Percentiles rank a stretch among this genome's conserved stretches.
Evolutionary conservation across 1,139 yeast genomes (phyloP).

Genomic region (Nematodospora anomalae): DNA sequence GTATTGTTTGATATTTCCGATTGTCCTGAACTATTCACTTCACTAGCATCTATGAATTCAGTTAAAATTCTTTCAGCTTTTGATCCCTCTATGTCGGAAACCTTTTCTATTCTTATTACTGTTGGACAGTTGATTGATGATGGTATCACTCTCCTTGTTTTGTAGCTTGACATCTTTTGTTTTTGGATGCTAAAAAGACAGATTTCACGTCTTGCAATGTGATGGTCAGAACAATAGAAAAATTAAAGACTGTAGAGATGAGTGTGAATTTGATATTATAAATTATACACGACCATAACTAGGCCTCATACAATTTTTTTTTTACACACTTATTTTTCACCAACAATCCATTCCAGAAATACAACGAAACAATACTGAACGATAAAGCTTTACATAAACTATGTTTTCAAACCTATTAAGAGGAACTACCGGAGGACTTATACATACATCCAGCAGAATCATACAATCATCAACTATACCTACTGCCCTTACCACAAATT

Average conservation of each 20-base stretch:
- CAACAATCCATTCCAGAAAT: neutral
- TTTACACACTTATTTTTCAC: conserved; percentile 2
- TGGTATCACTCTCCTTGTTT: conserved; percentile 42
- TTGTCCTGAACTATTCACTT: conserved; percentile 15
- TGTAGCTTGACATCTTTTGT: conserved; percentile 25
- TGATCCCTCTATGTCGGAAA: conserved; percentile 31
- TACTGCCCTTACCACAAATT: neutral
- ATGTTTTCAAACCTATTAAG: conserved; percentile 15
- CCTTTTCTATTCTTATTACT: conserved; percentile 36
- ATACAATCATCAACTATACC: neutral
- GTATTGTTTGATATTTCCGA: conserved; percentile 12
- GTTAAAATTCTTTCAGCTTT: conserved; percentile 49
- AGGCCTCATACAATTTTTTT: neutral
- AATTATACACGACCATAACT: conserved; percentile 4
- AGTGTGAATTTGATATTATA: neutral
- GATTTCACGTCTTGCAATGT: neutral
- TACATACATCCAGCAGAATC: conserved; percentile 4
- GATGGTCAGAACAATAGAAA: too few relatives aligned
- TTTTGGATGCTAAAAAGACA: conserved; percentile 3
- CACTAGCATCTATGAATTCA: conserved; percentile 46
- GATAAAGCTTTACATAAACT: neutral
- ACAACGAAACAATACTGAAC: neutral
- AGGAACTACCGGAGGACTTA: conserved; percentile 10
- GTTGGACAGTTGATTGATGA: conserved; percentile 53
- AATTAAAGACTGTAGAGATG: too few relatives aligned